Conservation (phyloP, 805 yeast genomes). For the Grigorovia transvaalensis region DNA sequence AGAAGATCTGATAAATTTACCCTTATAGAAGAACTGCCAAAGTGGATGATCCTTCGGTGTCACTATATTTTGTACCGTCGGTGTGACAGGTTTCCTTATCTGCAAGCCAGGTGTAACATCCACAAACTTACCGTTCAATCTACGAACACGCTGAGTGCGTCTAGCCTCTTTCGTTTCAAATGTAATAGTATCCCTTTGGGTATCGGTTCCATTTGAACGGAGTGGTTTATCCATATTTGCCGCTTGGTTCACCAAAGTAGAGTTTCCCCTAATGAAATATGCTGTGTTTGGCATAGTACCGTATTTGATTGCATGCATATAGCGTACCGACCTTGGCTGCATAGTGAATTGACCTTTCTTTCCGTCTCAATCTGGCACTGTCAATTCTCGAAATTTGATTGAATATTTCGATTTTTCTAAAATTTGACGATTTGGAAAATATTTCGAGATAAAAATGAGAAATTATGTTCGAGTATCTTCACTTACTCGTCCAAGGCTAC, state of each 20-base stretch:
- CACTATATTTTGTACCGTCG: conserved; percentile 61
- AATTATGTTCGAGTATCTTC: no score
- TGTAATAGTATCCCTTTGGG: background rate
- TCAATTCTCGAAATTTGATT: no score
- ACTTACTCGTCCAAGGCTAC: no score
- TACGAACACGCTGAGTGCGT: background rate
- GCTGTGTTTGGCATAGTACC: background rate
- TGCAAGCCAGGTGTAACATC: conserved; percentile 24
- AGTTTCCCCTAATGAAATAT: background rate
- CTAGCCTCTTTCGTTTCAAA: background rate
- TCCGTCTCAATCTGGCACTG: no score
- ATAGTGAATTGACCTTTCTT: no score
- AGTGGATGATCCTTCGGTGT: conserved; percentile 83
- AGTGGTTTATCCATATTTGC: background rate
- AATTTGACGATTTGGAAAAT: no score
- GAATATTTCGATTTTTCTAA: no score
- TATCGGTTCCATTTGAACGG: background rate
- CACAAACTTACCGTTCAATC: background rate
- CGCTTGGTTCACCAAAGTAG: background rate
- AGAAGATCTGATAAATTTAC: conserved; percentile 48
- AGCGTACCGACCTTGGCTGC: background rate
- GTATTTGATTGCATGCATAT: background rate
- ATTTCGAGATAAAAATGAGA: no score
- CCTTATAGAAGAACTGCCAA: conserved; percentile 79
- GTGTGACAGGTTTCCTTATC: conserved; percentile 76